Evolutionary conservation across 441 rosid species (phyloP), one percentile per base, ranked within the genome.

Genomic region (Breynia disticha): DNA sequence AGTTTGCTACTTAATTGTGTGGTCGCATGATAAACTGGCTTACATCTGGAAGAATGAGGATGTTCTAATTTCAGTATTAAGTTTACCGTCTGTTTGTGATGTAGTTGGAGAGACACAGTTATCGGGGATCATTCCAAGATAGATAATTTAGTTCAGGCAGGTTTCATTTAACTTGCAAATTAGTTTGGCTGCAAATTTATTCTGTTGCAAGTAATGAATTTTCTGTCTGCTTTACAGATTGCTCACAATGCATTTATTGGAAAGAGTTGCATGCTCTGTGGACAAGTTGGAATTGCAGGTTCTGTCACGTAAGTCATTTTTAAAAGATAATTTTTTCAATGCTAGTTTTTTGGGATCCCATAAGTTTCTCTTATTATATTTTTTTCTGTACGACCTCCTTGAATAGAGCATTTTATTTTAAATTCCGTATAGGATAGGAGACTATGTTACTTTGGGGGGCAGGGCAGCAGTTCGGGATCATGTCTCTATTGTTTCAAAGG

Each of bases 221-320:
- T 48, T 52, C 35, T 52, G 19, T 11, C 19, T 15, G n/a, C 53
- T 45, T 55, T 66, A 65, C 82, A 80, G 93, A 76, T 80, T 54
- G 95, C 83, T 63, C 95, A 86, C 54, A 89, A 84, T 68, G 88
- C 78, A 58, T 64, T 76, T 62, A 79, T 83, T 16, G 88, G 86
- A 65, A 77, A 71, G 43, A 70, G 70, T 62, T 86, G 95, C 79
- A 67, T 86, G 75, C 82, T 89, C 1, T 86, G 93, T 71, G 86
- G 95, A 48, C 90, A 86, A 77, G 87, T 72, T 45, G 90, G 90
- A 48, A 75, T 89, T 59, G 95, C 86, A 52, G 95, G 90, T 58
- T 86, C 93, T 18, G 93, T 62, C 46, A 82, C 71, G 87, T 86
- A 79, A 57, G 83, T 59, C 50, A 37, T 69, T 54, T 46, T 39